Percentiles rank a stretch among this genome's conserved stretches.
Evolutionary conservation across 371 early-diverging fungal species (phyloP).

Genomic region (Actinomortierella ambigua): DNA sequence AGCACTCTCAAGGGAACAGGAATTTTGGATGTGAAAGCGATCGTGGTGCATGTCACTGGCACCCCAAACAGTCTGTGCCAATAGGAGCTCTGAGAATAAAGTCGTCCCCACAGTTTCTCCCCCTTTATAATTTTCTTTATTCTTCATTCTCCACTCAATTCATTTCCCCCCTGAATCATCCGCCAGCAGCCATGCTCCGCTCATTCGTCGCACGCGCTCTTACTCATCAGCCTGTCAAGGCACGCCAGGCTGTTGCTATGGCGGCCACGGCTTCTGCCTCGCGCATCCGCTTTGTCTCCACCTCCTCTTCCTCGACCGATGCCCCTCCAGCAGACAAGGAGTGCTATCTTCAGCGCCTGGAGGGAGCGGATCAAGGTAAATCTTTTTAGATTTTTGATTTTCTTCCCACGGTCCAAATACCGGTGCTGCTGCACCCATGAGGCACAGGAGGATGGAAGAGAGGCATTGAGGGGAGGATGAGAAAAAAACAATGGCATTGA

Average conservation of each 20-base stretch:
- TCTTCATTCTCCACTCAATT: no score
- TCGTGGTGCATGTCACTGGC: no score
- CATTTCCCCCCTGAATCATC: no score
- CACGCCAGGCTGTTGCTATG: slow-evolving; percentile 10
- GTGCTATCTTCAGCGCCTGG: slow-evolving; percentile 66
- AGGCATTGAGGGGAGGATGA: no score
- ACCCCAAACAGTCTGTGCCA: no score
- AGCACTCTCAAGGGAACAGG: no score
- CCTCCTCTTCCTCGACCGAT: slow-evolving; percentile 11
- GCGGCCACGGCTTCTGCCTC: slow-evolving; percentile 10
- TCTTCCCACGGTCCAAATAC: slow-evolving; percentile 26
- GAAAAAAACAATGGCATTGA: neutral
- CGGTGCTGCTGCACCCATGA: no score
- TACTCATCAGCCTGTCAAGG: slow-evolving; percentile 26
- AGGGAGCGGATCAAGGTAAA: slow-evolving; percentile 58
- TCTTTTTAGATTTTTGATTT: neutral
- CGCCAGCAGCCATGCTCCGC: slow-evolving; percentile 35
- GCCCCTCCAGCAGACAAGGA: slow-evolving; percentile 49
- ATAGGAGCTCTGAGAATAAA: no score
- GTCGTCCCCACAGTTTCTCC: no score
- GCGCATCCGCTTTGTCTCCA: slow-evolving; percentile 36
- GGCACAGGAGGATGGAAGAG: no score
- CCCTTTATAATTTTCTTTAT: no score
- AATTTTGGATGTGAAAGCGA: no score
- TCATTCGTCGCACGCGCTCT: slow-evolving; percentile 39